phyloP scores from a whole-genome alignment of 1,284 basidiomycete genomes.

The Tetrapyrgos nigripes region DNA sequence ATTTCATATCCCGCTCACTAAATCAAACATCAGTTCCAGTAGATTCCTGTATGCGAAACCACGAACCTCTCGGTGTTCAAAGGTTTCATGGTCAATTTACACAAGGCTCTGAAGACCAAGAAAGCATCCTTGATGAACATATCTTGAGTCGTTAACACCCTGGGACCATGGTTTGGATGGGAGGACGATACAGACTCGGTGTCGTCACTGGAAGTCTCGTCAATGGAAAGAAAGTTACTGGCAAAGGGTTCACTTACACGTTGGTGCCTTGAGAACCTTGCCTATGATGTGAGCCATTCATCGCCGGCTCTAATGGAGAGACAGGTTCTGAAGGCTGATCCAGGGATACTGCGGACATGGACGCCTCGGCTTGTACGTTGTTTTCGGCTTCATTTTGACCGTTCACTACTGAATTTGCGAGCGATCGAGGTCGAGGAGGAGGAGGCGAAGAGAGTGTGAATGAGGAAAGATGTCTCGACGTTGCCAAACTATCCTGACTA shows the following conservation, averaged over 20 bases:
- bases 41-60: neutral
- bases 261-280: conserved; percentile 5
- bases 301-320: neutral
- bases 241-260: conserved; percentile 1
- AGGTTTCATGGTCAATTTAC: conserved; percentile 98
- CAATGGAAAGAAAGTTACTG: neutral
- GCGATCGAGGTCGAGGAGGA: conserved; percentile 1
- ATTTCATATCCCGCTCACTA: conserved; percentile 92
- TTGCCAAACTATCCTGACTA: conserved; percentile 22
- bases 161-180: conserved; percentile 9
- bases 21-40: conserved; percentile 13
- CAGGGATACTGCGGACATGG: conserved; percentile 6
- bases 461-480: conserved; percentile 19
- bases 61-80: conserved; percentile 88
- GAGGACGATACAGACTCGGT: conserved; percentile 5
- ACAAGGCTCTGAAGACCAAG: conserved; percentile 93
- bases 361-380: neutral
- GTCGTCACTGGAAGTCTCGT: conserved; percentile 1
- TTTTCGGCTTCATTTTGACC: neutral
- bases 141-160: conserved; percentile 63
- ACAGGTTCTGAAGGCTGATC: neutral
- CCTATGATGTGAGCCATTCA: conserved; percentile 3
- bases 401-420: neutral
- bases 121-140: conserved; percentile 96
- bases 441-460: conserved; percentile 15